Evolutionary conservation across 1,284 basidiomycete genomes (phyloP).

Genomic region (Xanthoconium separans): DNA sequence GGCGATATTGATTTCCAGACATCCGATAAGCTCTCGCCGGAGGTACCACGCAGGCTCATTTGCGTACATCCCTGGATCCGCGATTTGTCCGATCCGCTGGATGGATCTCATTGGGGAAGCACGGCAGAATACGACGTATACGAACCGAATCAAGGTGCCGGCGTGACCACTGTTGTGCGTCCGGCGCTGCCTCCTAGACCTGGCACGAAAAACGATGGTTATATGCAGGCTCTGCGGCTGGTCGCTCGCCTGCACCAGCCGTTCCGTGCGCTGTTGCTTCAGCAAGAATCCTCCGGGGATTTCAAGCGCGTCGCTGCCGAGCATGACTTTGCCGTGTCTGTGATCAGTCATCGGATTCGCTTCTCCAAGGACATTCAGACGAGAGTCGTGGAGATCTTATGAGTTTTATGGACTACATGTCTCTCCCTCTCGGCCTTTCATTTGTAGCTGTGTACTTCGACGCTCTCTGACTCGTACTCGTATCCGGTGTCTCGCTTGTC

Average conservation of each 20-base stretch:
- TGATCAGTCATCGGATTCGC: not conserved
- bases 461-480: no score
- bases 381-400: slow-evolving; percentile 2
- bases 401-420: no score
- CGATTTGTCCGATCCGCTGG: not conserved
- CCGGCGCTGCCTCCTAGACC: not conserved
- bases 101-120: not conserved
- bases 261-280: slow-evolving; percentile 1
- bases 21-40: not conserved
- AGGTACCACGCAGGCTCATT: not conserved
- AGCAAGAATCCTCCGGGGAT: not conserved
- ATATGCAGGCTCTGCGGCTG: not conserved
- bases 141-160: not conserved
- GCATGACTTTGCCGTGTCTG: not conserved
- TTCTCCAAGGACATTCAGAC: not conserved
- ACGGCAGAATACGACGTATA: not conserved
- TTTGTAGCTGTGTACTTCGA: no score
- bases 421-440: no score
- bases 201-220: not conserved
- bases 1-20: not conserved
- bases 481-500: not conserved
- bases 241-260: slow-evolving; percentile 1
- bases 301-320: slow-evolving; percentile 4
- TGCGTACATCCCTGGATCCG: not conserved
- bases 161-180: not conserved